These are phyloP conservation scores for Multifurca ochricompacta DNA, from an alignment of 768 basidiomycete genomes.

Conservation along the genomic window DNA sequence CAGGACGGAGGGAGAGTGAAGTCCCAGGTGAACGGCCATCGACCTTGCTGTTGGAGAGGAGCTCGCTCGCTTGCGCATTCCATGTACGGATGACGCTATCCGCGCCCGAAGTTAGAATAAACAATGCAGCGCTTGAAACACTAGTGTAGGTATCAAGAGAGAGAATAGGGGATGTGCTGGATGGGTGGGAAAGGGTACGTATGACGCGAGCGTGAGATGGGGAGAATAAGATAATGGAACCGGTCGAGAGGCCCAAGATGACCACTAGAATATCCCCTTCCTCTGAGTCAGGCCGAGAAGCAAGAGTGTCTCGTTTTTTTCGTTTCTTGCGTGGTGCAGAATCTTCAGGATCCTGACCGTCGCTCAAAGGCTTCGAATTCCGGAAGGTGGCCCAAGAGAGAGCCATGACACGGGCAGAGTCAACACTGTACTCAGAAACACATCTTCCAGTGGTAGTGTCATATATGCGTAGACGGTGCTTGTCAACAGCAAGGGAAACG, in stretches of 20 bases:
- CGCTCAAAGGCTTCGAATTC: constrained; percentile 25
- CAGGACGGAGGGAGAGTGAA: constrained; percentile 39
- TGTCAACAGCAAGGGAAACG: constrained; percentile 60
- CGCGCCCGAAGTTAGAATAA: constrained; percentile 50
- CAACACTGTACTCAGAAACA: constrained; percentile 49
- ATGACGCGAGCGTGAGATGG: constrained; percentile 50
- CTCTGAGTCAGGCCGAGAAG: constrained; percentile 25
- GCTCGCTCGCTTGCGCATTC: constrained; percentile 43
- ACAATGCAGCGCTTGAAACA: constrained; percentile 25
- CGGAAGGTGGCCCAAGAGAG: constrained; percentile 42
- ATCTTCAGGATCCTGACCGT: constrained; percentile 24
- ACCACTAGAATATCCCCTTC: constrained; percentile 36
- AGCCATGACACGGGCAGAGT: constrained; percentile 46
- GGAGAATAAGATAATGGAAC: constrained; percentile 52
- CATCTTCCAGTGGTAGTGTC: constrained; percentile 48
- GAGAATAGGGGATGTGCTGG: constrained; percentile 46
- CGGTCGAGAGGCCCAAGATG: constrained; percentile 53
- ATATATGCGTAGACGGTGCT: constrained; percentile 61
- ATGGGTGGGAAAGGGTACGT: constrained; percentile 46
- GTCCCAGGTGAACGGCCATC: constrained; percentile 55
- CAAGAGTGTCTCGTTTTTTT: constrained; percentile 34
- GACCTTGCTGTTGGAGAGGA: constrained; percentile 45
- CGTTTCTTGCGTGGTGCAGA: constrained; percentile 45
- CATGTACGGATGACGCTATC: constrained; percentile 52
- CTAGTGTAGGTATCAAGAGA: constrained; percentile 35